Evolutionary conservation across 225 moss, liverwort and hornwort genomes (phyloP), one percentile per base, ranked within the genome.

Genomic region (Anthoceros angustus): DNA sequence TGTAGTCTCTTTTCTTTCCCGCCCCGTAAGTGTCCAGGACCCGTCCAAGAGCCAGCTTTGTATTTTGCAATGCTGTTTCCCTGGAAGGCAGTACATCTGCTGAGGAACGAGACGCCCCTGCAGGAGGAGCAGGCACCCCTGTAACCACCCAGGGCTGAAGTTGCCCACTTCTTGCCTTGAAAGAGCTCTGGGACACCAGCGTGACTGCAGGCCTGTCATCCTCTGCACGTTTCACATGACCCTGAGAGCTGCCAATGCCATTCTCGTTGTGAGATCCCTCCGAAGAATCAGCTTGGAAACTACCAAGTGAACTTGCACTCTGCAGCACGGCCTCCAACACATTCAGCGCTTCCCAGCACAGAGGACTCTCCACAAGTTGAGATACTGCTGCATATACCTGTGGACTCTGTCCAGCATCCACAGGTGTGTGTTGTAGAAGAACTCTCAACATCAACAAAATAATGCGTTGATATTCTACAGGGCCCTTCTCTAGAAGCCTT

Each of bases 371-470:
- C 71, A 98, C 98, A 71, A 98, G 77, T 71, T 92, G 98, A 62
- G 92, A 92, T 39, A 98, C 98, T 70, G 98, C 98, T 70, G 86
- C 89, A 72, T 98, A 98, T 10, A 98, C 82, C 86, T 98, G 91
- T 12, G 98, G 98, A 23, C 88, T 89, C 68, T 87, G 89, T 62
- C 84, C 86, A 77, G 89, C 87, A 79, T 92, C 98, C 78, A 98
- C 89, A 7, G 92, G 79, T 20, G 89, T 88, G 64, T 98, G 92
- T 69, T 89, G 89, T 71, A 98, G 72, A 62, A 98, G 80, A 40
- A 87, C 86, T 71, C 89, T 82, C 66, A 98, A 69, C 98, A 98
- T 98, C 40, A 98, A 88, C 74, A 98, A 80, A 71, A 98, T 92
- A 49, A 98, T 87, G 50, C 87, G 79, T 69, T 98, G 98, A 77